Percentiles rank a stretch among this genome's conserved stretches.
These are phyloP conservation scores for Leucocoprinus sp. DNA, from an alignment of 768 basidiomycete species.

Conservation along the genomic window DNA sequence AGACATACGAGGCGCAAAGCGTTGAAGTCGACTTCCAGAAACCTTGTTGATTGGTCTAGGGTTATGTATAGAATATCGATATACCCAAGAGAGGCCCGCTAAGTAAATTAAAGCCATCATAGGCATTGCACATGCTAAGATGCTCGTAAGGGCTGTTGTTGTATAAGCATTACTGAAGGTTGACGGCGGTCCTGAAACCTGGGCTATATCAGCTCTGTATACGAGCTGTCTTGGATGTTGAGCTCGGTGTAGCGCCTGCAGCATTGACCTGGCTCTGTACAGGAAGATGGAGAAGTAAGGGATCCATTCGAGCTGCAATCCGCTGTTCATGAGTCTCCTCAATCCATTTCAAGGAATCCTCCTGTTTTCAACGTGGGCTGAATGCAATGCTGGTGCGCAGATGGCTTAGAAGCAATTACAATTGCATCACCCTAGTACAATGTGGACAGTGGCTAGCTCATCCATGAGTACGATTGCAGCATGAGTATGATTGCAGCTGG, in stretches of 20 bases:
- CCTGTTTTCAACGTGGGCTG: constrained; percentile 3
- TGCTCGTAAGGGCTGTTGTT: constrained; percentile 27
- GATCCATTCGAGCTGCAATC: no score
- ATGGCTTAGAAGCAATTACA: neutral
- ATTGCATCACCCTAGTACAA: neutral
- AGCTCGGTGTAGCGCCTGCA: neutral
- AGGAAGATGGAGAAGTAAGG: no score
- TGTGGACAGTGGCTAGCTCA: neutral
- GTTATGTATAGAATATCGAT: constrained; percentile 35
- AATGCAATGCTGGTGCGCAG: neutral
- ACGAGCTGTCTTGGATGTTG: neutral
- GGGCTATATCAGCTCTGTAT: neutral
- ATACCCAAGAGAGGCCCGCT: constrained; percentile 40
- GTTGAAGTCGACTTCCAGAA: constrained; percentile 36
- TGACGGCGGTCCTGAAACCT: neutral
- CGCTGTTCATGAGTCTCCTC: neutral
- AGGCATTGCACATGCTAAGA: constrained; percentile 27
- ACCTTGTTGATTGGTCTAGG: constrained; percentile 44
- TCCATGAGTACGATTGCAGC: no score
- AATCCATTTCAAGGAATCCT: neutral
- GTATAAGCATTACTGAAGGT: constrained; percentile 19
- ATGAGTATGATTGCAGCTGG: neutral
- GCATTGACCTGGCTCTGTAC: no score
- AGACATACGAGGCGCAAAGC: constrained; percentile 44
- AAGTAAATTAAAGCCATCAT: constrained; percentile 39